A percentile compares a stretch with the other conserved stretches of the same genome.
These are phyloP conservation scores for Anacardium occidentale DNA, from an alignment of 345 rosid genomes.

Conservation along the genomic window DNA sequence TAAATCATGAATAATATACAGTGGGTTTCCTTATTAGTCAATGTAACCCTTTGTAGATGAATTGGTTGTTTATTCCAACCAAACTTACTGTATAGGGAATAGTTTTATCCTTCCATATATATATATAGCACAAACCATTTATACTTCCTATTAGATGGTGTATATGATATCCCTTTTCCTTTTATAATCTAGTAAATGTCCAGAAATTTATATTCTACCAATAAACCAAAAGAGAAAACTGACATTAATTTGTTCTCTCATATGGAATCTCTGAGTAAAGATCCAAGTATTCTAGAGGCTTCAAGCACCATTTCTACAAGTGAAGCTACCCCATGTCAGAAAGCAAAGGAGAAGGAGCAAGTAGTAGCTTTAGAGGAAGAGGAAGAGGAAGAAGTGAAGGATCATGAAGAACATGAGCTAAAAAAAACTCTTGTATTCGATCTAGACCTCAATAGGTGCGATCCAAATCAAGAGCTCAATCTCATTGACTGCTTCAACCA, in stretches of 20 bases:
- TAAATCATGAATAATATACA: too few species aligned
- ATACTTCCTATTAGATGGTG: slow-evolving; percentile 27
- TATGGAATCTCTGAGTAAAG: slow-evolving; percentile 42
- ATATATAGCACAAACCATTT: slow-evolving; percentile 35
- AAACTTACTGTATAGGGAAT: slow-evolving; percentile 10
- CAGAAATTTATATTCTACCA: slow-evolving; percentile 16
- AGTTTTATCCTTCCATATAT: slow-evolving; percentile 29
- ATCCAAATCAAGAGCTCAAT: slow-evolving; percentile 42
- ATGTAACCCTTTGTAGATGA: too few species aligned
- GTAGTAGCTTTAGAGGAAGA: slow-evolving; percentile 16
- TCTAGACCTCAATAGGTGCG: slow-evolving; percentile 35
- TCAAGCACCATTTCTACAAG: slow-evolving; percentile 28
- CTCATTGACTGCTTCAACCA: slow-evolving; percentile 49
- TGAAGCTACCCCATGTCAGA: slow-evolving; percentile 27
- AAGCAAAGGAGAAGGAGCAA: slow-evolving; percentile 26
- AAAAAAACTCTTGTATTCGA: slow-evolving; percentile 32
- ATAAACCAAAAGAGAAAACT: neutral
- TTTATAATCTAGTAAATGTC: slow-evolving; percentile 11
- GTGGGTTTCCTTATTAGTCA: too few species aligned
- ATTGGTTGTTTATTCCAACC: too few species aligned
- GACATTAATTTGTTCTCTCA: neutral
- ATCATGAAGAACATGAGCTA: slow-evolving; percentile 19
- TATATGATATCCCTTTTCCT: neutral
- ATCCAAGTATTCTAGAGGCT: slow-evolving; percentile 30
- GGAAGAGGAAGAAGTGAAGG: slow-evolving; percentile 17